Percentiles rank a stretch among this genome's conserved stretches.
These are phyloP conservation scores for Aspergillus melleus DNA, from an alignment of 2,329 filamentous ascomycete genomes.

Conservation along the genomic window DNA sequence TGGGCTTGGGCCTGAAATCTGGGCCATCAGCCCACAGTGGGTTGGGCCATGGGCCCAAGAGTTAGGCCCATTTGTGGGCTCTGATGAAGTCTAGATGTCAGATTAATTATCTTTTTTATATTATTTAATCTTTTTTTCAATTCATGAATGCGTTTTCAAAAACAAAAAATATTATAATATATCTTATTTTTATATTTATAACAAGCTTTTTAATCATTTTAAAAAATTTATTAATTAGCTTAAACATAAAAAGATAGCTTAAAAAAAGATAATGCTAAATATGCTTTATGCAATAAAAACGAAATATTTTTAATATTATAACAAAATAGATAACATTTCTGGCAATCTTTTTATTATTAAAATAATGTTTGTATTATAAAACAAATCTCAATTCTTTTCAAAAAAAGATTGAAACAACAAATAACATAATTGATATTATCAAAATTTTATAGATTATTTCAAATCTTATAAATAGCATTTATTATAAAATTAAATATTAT, in stretches of 20 bases:
- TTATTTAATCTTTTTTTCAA: constrained; percentile 20
- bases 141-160: constrained; percentile 15
- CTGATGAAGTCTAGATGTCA: too few relatives aligned
- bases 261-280: too few relatives aligned
- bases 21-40: too few relatives aligned
- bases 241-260: constrained; percentile 11
- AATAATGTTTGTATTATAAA: not conserved
- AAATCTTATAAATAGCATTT: not conserved
- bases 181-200: constrained; percentile 16
- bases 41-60: too few relatives aligned
- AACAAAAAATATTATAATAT: constrained; percentile 13
- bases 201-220: not conserved
- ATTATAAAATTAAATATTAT: not conserved
- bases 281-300: not conserved
- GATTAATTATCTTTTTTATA: too few relatives aligned
- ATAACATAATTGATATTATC: not conserved
- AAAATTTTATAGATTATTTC: not conserved
- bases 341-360: not conserved
- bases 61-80: too few relatives aligned
- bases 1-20: too few relatives aligned
- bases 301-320: constrained; percentile 18
- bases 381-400: constrained; percentile 19
- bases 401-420: not conserved
- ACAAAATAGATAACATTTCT: constrained; percentile 7
- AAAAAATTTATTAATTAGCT: not conserved